Evolutionary conservation across 305 asterid species (phyloP).

Genomic region (Striga hermonthica): DNA sequence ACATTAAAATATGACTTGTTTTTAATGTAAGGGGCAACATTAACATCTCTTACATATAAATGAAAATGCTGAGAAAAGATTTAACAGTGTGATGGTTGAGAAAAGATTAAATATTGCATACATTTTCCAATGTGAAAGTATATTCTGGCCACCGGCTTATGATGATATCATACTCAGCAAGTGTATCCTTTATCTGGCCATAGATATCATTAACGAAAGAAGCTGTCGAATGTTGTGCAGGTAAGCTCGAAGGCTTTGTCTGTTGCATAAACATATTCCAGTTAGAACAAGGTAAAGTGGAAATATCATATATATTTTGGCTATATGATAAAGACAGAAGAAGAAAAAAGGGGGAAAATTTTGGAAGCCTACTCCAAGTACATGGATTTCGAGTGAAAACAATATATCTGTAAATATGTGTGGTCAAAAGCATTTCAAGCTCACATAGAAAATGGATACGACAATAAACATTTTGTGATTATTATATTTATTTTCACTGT

Average conservation of each 20-base stretch:
- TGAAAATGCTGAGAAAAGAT: background rate
- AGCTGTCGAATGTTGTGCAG: conserved; percentile 49
- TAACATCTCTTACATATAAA: no score
- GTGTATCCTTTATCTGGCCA: conserved; percentile 67
- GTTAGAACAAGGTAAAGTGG: conserved; percentile 22
- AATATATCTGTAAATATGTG: no score
- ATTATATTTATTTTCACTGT: background rate
- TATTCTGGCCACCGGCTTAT: conserved; percentile 96
- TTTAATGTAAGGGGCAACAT: no score
- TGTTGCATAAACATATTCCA: conserved; percentile 34
- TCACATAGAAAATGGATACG: no score
- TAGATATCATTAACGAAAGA: conserved; percentile 76
- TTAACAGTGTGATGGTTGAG: background rate
- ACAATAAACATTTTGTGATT: background rate
- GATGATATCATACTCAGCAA: conserved; percentile 70
- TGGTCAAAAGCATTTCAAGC: no score
- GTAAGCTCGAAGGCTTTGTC: conserved; percentile 61
- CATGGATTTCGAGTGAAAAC: background rate
- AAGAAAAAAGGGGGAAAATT: no score
- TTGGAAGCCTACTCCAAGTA: background rate
- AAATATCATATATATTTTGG: no score
- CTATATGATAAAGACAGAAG: no score
- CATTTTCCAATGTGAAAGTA: conserved; percentile 68
- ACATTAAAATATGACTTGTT: no score
- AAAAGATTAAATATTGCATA: conserved; percentile 33